These are phyloP conservation scores for Truncatella angustata DNA, from an alignment of 2,329 filamentous ascomycete species.

Conservation along the genomic window DNA sequence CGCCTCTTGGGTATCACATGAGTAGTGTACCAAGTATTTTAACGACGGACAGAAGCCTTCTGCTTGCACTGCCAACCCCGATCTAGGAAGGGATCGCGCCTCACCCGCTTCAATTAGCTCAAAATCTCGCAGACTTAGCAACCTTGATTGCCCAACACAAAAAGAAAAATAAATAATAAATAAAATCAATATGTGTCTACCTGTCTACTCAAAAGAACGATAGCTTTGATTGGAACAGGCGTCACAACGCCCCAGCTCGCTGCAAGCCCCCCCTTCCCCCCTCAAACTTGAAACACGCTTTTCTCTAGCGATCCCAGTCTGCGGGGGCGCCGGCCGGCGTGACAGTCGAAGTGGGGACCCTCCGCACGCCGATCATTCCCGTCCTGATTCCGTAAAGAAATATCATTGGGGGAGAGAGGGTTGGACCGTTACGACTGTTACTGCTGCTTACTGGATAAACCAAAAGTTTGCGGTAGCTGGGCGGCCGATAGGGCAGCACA, in stretches of 20 bases:
- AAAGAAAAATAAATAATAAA: no score
- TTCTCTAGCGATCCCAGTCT: not conserved
- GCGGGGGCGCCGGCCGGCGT: not conserved
- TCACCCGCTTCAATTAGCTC: not conserved
- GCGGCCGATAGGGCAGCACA: no score
- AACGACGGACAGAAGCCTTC: not conserved
- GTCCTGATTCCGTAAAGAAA: not conserved
- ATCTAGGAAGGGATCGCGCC: not conserved
- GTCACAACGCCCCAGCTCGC: not conserved
- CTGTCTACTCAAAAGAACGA: not conserved
- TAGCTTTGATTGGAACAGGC: not conserved
- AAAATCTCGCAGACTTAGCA: not conserved
- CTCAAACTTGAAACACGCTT: conserved; percentile 6
- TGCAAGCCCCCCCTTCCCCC: not conserved
- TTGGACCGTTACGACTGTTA: not conserved
- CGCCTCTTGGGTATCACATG: no score
- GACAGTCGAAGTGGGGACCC: not conserved
- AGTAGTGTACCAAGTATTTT: not conserved
- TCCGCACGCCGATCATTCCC: not conserved
- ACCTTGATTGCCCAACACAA: no score
- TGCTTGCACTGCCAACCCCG: not conserved
- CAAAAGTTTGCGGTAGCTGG: no score
- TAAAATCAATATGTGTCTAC: no score
- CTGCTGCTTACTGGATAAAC: not conserved
- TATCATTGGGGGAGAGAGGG: not conserved